These are phyloP conservation scores for Metschnikowia aberdeeniae DNA, from an alignment of 805 yeast species.

Conservation along the genomic window DNA sequence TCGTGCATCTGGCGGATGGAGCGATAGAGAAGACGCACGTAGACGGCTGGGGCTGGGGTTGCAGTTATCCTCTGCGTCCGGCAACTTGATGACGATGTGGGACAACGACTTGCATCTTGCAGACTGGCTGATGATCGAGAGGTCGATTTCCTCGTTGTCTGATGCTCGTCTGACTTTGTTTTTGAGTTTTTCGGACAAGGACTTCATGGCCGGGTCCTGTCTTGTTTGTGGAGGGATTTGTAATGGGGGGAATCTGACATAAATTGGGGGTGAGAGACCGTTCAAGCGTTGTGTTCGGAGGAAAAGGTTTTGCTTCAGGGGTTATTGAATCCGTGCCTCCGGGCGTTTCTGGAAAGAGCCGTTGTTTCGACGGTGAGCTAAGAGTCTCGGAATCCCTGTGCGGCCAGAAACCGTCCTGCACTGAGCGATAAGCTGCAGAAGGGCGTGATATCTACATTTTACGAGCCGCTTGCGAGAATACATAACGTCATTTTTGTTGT, in stretches of 20 bases:
- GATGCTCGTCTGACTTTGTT: constrained; percentile 26
- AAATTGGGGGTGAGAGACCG: background rate
- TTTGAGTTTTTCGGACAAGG: constrained; percentile 24
- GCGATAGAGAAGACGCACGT: constrained; percentile 9
- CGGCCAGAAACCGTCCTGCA: background rate
- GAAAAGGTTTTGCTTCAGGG: no score
- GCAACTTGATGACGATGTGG: constrained; percentile 20
- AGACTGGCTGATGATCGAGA: constrained; percentile 9
- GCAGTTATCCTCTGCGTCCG: constrained; percentile 13
- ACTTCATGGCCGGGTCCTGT: constrained; percentile 8
- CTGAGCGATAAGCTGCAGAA: constrained; percentile 2
- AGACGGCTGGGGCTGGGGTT: constrained; percentile 1
- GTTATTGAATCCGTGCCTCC: no score
- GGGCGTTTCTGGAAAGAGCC: no score
- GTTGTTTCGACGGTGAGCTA: no score
- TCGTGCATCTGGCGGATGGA: constrained; percentile 5
- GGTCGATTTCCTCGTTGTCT: constrained; percentile 22
- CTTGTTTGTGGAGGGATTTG: background rate
- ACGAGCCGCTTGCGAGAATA: no score
- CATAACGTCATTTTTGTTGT: no score
- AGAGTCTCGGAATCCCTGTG: background rate
- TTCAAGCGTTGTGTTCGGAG: background rate
- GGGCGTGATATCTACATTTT: background rate
- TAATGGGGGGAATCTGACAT: background rate
- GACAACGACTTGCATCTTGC: constrained; percentile 22